Percentiles rank a stretch among this genome's conserved stretches.
phyloP scores from a whole-genome alignment of 2,329 filamentous ascomycete species.

The Penicillium italicum region DNA sequence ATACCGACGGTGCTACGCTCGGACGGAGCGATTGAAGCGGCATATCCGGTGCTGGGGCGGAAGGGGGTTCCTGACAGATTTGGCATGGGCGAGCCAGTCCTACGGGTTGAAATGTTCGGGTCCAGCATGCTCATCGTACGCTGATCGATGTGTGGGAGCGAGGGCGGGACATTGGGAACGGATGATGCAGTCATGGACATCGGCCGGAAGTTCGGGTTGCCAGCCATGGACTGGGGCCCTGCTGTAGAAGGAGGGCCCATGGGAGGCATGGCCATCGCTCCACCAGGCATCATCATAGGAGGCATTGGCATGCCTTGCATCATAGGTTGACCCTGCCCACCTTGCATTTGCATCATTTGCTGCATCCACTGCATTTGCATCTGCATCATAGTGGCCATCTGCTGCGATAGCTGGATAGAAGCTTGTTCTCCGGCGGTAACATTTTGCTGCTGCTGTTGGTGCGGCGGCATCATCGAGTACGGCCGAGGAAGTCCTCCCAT shows the following conservation, averaged over 20 bases:
- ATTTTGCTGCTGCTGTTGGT: conserved; percentile 24
- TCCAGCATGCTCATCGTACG: conserved; percentile 84
- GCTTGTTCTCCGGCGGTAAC: conserved; percentile 65
- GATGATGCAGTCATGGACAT: conserved; percentile 47
- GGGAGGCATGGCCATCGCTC: conserved; percentile 6
- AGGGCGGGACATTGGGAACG: conserved; percentile 20
- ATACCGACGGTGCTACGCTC: conserved; percentile 92
- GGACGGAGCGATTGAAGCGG: conserved; percentile 88
- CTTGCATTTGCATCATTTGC: conserved; percentile 62
- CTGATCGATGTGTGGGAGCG: conserved; percentile 38
- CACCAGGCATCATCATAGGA: conserved; percentile 15
- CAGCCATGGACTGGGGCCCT: conserved; percentile 24
- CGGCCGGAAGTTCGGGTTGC: conserved; percentile 38
- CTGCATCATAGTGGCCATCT: conserved; percentile 85
- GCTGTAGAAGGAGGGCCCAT: conserved; percentile 11
- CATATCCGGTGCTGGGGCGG: conserved; percentile 54
- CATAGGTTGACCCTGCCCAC: conserved; percentile 32
- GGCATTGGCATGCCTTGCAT: conserved; percentile 27
- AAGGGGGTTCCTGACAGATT: conserved; percentile 29
- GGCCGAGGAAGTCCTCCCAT: conserved; percentile 35
- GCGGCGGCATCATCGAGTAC: conserved; percentile 36
- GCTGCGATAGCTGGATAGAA: conserved; percentile 75
- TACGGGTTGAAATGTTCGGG: conserved; percentile 49
- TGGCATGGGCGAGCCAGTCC: conserved; percentile 35
- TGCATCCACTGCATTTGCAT: conserved; percentile 96